Evolutionary conservation across 2,329 filamentous ascomycete species (phyloP), one percentile per base, ranked within the genome.

Genomic region (Colletotrichum trifolii): DNA sequence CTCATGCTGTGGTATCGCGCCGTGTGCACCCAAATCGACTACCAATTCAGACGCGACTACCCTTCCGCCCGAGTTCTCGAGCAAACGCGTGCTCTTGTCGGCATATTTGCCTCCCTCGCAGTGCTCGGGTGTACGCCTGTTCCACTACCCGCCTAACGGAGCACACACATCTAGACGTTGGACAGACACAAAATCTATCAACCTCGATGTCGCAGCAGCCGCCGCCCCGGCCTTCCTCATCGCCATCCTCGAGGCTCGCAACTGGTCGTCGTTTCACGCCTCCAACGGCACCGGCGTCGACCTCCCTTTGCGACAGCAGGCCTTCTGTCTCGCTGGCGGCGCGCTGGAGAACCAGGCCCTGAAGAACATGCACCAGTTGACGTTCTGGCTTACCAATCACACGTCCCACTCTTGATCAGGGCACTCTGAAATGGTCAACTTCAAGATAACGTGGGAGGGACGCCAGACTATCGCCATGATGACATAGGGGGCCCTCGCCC

Each of bases 361-460:
- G 17, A 25, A 36, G 36, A 35, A 49, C 10, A 34, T 36, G 8
- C 17, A 17, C 54, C 17, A 34, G 8, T 40, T 49, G 13, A 34
- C 35, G 0, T 57, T 40, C 13, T 38, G 42, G 15, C 54, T 57
- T 12, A 15, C 53, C 53, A 55, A 36, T n/a, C 25, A 38, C 35
- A 42, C 33, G 34, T 36, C 53, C 40, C 47, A 42, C 40, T 25
- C 25, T 2, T 35, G 39, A 40, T 33, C 46, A 11, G 35, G 17
- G 40, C 13, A 25, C 10, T 46, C 53, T n/a, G 42, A 33, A 4
- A 48, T 57, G 13, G 34, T 15, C 45, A 33, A 7, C 4, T 55
- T 55, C 53, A 55, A 55, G 34, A 25, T 4, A 11, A 40, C 36
- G 1, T 57, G 54, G 45, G 54, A 57, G 38, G 46, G 54, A 2